phyloP scores from a whole-genome alignment of 2,329 filamentous ascomycete species.

The Xylariaceae sp. region DNA sequence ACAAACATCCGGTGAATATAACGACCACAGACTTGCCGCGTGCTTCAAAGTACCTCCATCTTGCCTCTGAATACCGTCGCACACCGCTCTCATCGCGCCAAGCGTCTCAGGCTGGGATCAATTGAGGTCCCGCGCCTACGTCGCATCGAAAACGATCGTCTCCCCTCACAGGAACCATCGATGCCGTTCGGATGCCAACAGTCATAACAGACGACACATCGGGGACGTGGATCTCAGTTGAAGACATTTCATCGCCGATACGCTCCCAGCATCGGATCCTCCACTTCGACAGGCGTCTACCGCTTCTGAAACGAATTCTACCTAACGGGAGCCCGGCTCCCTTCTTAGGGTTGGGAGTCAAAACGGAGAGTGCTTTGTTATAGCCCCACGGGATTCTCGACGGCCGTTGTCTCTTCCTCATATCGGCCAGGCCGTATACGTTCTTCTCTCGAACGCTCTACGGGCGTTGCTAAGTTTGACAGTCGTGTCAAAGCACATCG shows the following conservation, averaged over 20 bases:
- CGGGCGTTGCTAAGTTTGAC: constrained; percentile 48
- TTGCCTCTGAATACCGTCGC: constrained; percentile 16
- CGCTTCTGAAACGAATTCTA: constrained; percentile 38
- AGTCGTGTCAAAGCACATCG: constrained; percentile 20
- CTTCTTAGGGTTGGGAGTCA: constrained; percentile 28
- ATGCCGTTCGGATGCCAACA: constrained; percentile 51
- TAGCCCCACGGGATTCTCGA: constrained; percentile 31
- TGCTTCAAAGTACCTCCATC: constrained; percentile 20
- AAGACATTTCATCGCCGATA: constrained; percentile 36
- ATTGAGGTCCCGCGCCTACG: constrained; percentile 11
- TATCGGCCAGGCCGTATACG: constrained; percentile 31
- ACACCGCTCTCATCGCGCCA: constrained; percentile 16
- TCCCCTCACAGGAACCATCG: constrained; percentile 21
- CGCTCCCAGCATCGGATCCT: constrained; percentile 38
- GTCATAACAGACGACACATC: constrained; percentile 47
- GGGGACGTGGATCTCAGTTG: constrained; percentile 46
- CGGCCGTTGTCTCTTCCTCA: constrained; percentile 20
- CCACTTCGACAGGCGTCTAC: constrained; percentile 32
- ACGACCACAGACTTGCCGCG: constrained; percentile 3
- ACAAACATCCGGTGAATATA: constrained; percentile 16
- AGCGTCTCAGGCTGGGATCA: constrained; percentile 14
- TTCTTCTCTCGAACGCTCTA: constrained; percentile 33
- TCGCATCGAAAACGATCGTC: background rate
- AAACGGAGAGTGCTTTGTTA: constrained; percentile 33
- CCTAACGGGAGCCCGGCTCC: constrained; percentile 35